Conservation (phyloP, 2,329 filamentous ascomycete species). For the Phaeomoniella chlamydospora region DNA sequence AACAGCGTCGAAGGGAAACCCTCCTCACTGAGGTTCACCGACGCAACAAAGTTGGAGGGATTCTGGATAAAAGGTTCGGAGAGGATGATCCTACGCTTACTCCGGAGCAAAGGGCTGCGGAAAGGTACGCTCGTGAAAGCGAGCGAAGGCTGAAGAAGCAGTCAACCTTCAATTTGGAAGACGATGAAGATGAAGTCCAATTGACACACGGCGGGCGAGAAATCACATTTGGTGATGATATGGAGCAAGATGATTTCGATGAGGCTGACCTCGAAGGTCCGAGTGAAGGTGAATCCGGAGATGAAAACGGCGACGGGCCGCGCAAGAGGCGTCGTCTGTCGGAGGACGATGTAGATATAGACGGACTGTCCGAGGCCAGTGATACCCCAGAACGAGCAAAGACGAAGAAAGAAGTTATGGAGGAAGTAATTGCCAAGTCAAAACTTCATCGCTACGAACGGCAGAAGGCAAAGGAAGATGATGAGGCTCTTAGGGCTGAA, state of each 20-base stretch:
- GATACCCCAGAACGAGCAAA: slow-evolving; percentile 72
- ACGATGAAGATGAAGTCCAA: slow-evolving; percentile 52
- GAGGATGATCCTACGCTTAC: slow-evolving; percentile 92
- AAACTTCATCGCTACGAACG: slow-evolving; percentile 91
- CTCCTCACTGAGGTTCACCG: slow-evolving; percentile 80
- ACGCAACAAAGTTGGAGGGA: slow-evolving; percentile 80
- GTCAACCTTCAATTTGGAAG: slow-evolving; percentile 82
- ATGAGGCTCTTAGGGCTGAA: slow-evolving; percentile 72
- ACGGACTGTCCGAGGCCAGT: slow-evolving; percentile 24
- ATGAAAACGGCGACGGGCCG: slow-evolving; percentile 37
- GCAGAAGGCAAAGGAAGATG: slow-evolving; percentile 82
- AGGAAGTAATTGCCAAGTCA: slow-evolving; percentile 93
- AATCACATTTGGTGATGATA: slow-evolving; percentile 43
- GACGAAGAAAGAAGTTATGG: slow-evolving; percentile 92
- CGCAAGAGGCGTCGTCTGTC: slow-evolving; percentile 34
- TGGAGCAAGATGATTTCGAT: slow-evolving; percentile 58
- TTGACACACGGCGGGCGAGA: slow-evolving; percentile 77
- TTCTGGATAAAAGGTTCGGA: slow-evolving; percentile 85
- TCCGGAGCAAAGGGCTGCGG: slow-evolving; percentile 79
- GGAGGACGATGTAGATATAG: slow-evolving; percentile 23
- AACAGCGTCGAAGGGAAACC: slow-evolving; percentile 71
- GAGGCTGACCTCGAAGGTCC: slow-evolving; percentile 31
- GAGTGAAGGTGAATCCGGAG: slow-evolving; percentile 36
- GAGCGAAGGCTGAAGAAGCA: slow-evolving; percentile 62
- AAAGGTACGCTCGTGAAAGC: slow-evolving; percentile 82